Conservation (phyloP, 1,284 basidiomycete species). For the Moesziomyces globuligerus region DNA sequence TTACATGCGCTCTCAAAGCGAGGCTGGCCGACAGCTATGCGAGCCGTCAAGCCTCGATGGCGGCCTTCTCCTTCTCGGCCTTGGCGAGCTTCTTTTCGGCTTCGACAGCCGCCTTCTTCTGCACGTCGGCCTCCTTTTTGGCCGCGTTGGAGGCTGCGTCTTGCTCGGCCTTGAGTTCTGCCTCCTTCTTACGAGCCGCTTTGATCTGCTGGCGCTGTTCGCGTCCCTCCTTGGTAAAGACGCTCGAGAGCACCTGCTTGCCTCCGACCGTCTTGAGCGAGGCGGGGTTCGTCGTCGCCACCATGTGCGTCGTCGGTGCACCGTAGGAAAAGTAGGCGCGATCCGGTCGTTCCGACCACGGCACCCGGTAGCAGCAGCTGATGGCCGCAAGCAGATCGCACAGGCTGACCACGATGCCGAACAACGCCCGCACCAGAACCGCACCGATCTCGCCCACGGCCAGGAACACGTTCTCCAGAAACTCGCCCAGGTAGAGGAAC, state of each 20-base stretch:
- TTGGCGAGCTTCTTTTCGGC: slow-evolving; percentile 12
- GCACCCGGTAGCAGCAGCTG: slow-evolving; percentile 56
- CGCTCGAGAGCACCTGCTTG: slow-evolving; percentile 33
- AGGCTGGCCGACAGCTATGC: too few relatives aligned
- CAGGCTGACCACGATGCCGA: slow-evolving; percentile 53
- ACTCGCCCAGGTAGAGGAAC: slow-evolving; percentile 49
- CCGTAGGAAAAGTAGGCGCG: slow-evolving; percentile 31
- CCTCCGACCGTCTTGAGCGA: slow-evolving; percentile 21
- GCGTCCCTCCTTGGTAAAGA: slow-evolving; percentile 39
- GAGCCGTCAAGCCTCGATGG: too few relatives aligned
- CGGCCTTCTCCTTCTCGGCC: slow-evolving; percentile 23
- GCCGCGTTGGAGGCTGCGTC: slow-evolving; percentile 12
- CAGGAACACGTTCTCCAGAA: slow-evolving; percentile 47
- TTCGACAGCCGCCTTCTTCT: slow-evolving; percentile 10
- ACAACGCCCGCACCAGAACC: slow-evolving; percentile 46
- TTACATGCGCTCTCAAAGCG: too few relatives aligned
- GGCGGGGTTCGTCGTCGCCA: slow-evolving; percentile 1
- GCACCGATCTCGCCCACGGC: slow-evolving; percentile 53
- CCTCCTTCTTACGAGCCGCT: slow-evolving; percentile 56
- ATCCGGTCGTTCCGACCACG: slow-evolving; percentile 52
- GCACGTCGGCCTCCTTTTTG: slow-evolving; percentile 21
- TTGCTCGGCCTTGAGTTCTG: slow-evolving; percentile 15
- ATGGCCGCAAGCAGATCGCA: slow-evolving; percentile 57
- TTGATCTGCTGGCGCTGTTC: slow-evolving; percentile 34
- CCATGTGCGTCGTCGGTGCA: not conserved